Conservation (phyloP, 2,329 filamentous ascomycete species). For the Didymella sp. region DNA sequence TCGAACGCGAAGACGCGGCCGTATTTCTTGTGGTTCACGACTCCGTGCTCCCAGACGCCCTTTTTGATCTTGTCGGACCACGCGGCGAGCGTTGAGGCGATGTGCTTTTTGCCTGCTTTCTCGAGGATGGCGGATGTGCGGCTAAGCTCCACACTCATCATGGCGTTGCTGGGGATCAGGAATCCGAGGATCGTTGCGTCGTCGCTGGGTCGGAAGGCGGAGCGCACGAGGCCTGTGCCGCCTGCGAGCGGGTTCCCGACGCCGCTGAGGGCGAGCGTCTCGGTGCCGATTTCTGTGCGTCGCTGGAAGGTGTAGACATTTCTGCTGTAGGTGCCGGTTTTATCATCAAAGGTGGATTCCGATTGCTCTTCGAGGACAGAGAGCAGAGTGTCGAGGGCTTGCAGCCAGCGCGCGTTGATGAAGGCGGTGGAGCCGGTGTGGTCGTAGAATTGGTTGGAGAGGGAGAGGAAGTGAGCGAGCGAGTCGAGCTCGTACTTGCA, state of each 20-base stretch:
- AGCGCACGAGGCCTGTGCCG: slow-evolving; percentile 85
- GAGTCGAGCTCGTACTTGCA: slow-evolving; percentile 99
- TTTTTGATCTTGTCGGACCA: slow-evolving; percentile 72
- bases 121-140: slow-evolving; percentile 75
- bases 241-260: slow-evolving; percentile 89
- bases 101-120: slow-evolving; percentile 62
- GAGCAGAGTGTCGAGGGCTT: slow-evolving; percentile 77
- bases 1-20: slow-evolving; percentile 86
- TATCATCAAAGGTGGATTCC: slow-evolving; percentile 76
- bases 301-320: slow-evolving; percentile 92
- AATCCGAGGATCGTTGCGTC: slow-evolving; percentile 94
- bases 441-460: slow-evolving; percentile 86
- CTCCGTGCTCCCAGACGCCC: slow-evolving; percentile 84
- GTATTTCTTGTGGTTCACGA: slow-evolving; percentile 76
- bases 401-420: slow-evolving; percentile 77
- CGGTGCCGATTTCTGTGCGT: slow-evolving; percentile 79
- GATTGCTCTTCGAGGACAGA: slow-evolving; percentile 79
- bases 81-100: slow-evolving; percentile 58
- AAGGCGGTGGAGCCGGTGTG: slow-evolving; percentile 81
- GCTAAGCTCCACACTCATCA: slow-evolving; percentile 89
- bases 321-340: slow-evolving; percentile 67
- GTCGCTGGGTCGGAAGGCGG: slow-evolving; percentile 92
- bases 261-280: slow-evolving; percentile 83
- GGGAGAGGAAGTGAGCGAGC: slow-evolving; percentile 84
- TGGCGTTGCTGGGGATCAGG: slow-evolving; percentile 94